phyloP scores from a whole-genome alignment of 139 green algal species.

The Chlamydomonas eustigma region DNA sequence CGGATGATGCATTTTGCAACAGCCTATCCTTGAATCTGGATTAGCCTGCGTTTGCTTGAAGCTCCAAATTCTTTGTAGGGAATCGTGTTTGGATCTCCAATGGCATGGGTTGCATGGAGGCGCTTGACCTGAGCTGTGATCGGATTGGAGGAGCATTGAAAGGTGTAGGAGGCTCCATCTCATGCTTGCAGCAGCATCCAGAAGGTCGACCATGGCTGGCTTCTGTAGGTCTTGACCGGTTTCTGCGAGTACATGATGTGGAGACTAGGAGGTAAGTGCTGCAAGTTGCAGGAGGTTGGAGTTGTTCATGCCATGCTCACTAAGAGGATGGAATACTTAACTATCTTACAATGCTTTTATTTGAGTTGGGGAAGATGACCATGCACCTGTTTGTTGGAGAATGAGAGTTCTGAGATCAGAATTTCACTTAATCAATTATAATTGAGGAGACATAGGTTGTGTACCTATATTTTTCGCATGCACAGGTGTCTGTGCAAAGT shows the following conservation, averaged over 20 bases:
- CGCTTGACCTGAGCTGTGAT: conserved; percentile 40
- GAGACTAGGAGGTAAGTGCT: conserved; percentile 18
- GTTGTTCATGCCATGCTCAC: too few relatives aligned
- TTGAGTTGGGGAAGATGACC: background rate
- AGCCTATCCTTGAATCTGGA: too few relatives aligned
- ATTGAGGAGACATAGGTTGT: background rate
- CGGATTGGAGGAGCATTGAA: conserved; percentile 28
- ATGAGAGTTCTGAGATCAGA: too few relatives aligned
- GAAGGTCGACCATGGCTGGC: conserved; percentile 39
- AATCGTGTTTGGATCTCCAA: conserved; percentile 57
- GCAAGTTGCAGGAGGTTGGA: background rate
- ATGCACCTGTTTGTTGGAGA: too few relatives aligned
- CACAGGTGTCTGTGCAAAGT: conserved; percentile 14
- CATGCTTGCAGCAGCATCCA: conserved; percentile 44
- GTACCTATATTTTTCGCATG: background rate
- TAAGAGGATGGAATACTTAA: too few relatives aligned
- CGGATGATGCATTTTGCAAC: too few relatives aligned
- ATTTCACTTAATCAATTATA: too few relatives aligned
- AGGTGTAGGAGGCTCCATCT: conserved; percentile 46
- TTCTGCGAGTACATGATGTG: conserved; percentile 55
- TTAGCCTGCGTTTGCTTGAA: too few relatives aligned
- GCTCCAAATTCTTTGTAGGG: too few relatives aligned
- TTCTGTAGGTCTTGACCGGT: conserved; percentile 62
- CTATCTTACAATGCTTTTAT: background rate
- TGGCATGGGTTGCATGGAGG: conserved; percentile 52